phyloP scores from a whole-genome alignment of 78 protist species.

The Bigelowiella natans region DNA sequence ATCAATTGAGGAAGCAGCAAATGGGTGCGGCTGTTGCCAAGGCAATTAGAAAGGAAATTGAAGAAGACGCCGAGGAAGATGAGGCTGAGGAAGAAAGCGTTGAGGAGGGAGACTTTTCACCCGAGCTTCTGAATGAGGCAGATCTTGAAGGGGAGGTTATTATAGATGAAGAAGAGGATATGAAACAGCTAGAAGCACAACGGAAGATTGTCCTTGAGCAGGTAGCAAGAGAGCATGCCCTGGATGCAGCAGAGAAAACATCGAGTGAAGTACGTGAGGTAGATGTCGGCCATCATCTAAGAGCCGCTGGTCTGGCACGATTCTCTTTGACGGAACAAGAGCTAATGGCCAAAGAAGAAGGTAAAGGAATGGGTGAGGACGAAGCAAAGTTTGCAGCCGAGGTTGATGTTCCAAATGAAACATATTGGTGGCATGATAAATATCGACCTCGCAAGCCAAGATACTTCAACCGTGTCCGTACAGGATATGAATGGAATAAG shows the following conservation, averaged over 20 bases:
- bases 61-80: neutral
- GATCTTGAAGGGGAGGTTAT: neutral
- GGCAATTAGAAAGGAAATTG: too few species aligned
- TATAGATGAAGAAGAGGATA: neutral
- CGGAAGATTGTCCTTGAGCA: neutral
- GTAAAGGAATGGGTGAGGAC: neutral
- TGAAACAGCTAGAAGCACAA: neutral
- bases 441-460: slow-evolving; percentile 79
- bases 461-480: slow-evolving; percentile 81
- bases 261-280: too few species aligned
- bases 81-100: neutral
- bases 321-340: neutral
- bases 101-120: neutral
- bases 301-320: neutral
- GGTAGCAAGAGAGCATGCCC: neutral
- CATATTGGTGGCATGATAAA: slow-evolving; percentile 69
- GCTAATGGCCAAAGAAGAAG: neutral
- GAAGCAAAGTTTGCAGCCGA: neutral
- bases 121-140: neutral
- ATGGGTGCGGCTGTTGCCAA: neutral
- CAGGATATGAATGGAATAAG: slow-evolving; percentile 84
- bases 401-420: neutral
- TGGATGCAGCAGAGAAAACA: too few species aligned
- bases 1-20: neutral
- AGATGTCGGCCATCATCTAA: neutral